These are phyloP conservation scores for Solanum sejunctum DNA, from an alignment of 257 asterid genomes.

Conservation along the genomic window DNA sequence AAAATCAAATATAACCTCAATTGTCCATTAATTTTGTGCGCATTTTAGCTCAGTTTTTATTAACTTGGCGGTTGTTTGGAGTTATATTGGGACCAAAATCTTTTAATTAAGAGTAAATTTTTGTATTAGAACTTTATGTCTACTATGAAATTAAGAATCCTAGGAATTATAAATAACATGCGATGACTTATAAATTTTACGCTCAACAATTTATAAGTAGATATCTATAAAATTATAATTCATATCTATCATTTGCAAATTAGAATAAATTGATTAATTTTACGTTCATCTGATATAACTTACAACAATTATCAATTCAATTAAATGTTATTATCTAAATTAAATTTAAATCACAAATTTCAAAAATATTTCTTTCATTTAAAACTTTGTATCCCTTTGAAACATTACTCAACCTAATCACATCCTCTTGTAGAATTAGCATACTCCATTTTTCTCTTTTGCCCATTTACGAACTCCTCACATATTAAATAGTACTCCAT, in stretches of 20 bases:
- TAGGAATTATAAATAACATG: no score
- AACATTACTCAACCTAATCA: not conserved
- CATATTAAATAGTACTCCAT: not conserved
- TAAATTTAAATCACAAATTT: not conserved
- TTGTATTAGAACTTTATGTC: no score
- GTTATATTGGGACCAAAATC: no score
- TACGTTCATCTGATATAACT: no score
- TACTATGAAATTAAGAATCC: no score
- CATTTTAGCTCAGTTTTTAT: no score
- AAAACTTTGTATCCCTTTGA: not conserved
- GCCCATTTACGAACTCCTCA: not conserved
- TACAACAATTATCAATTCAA: not conserved
- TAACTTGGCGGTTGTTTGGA: no score
- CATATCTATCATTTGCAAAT: not conserved
- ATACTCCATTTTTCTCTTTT: not conserved
- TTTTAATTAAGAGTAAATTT: no score
- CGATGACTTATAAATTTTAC: not conserved
- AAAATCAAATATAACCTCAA: no score
- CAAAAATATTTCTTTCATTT: not conserved
- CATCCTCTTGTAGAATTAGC: no score
- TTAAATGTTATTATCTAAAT: not conserved
- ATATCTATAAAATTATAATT: not conserved
- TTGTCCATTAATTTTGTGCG: no score
- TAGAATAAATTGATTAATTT: not conserved
- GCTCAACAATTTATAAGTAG: not conserved